A percentile compares a stretch with the other conserved stretches of the same genome.
These are phyloP conservation scores for Metarhizium guizhouense DNA, from an alignment of 2,329 filamentous ascomycete genomes.

Conservation along the genomic window DNA sequence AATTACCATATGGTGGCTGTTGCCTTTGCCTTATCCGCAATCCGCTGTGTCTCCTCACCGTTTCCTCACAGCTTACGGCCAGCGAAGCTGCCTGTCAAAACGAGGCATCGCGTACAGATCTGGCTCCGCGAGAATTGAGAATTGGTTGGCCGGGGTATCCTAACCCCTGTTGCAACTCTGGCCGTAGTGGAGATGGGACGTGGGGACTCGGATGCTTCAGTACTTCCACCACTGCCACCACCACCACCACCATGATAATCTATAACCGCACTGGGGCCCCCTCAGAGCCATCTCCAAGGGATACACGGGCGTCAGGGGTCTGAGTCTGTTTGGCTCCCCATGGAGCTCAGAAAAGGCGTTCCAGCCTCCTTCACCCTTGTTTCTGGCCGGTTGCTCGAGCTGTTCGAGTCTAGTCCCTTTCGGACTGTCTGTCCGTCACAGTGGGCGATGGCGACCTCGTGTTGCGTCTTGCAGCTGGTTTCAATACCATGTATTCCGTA, in stretches of 20 bases:
- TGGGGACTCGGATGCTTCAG: neutral
- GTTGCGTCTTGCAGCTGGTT: neutral
- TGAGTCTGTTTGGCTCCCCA: constrained; percentile 1
- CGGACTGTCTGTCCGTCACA: neutral
- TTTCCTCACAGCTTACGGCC: neutral
- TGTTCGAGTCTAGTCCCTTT: neutral
- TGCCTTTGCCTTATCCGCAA: neutral
- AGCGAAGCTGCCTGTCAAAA: neutral
- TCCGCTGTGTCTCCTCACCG: neutral
- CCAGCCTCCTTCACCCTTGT: neutral
- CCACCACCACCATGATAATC: neutral
- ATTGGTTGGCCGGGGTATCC: neutral
- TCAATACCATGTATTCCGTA: constrained; percentile 1
- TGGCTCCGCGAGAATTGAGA: neutral
- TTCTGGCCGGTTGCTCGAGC: neutral
- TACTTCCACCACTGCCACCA: neutral
- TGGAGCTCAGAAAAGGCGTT: neutral
- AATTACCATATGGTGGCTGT: neutral
- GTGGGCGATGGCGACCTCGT: neutral
- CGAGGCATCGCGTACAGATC: neutral
- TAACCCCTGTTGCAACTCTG: neutral
- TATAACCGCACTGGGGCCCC: neutral
- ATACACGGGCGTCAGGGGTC: constrained; percentile 1
- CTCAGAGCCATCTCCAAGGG: neutral
- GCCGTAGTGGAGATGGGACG: neutral